These are phyloP conservation scores for Lolium multiflorum DNA, from an alignment of 176 grass and related monocot genomes.

Conservation along the genomic window DNA sequence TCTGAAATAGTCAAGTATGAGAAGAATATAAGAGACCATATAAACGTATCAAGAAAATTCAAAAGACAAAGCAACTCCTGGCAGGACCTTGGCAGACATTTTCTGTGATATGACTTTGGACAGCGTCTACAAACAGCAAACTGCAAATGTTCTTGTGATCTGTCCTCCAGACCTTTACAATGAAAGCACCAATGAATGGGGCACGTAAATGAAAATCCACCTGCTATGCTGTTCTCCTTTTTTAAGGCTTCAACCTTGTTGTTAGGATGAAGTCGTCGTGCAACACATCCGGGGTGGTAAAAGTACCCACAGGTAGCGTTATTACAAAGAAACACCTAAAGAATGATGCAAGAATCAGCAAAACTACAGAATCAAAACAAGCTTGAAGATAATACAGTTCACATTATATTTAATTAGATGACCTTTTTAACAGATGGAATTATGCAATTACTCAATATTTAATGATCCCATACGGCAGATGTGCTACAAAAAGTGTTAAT, in stretches of 20 bases:
- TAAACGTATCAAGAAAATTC: not conserved
- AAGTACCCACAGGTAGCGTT: constrained; percentile 97
- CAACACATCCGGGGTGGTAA: constrained; percentile 93
- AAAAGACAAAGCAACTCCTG: constrained; percentile 26
- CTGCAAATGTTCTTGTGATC: constrained; percentile 58
- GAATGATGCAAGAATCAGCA: constrained; percentile 37
- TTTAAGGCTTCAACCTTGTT: constrained; percentile 58
- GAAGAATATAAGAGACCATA: constrained; percentile 25
- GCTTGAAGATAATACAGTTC: constrained; percentile 16
- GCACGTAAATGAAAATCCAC: constrained; percentile 81
- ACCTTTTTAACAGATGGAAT: constrained; percentile 32
- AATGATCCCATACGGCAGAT: not conserved
- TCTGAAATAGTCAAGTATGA: constrained; percentile 44
- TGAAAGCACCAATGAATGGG: constrained; percentile 75
- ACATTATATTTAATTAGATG: constrained; percentile 21
- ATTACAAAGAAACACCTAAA: constrained; percentile 89
- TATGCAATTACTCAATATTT: not conserved
- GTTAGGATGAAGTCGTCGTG: constrained; percentile 53
- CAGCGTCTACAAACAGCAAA: constrained; percentile 96
- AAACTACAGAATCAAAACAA: constrained; percentile 15
- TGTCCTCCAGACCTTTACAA: constrained; percentile 81
- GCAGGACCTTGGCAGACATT: constrained; percentile 85
- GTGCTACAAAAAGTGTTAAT: not conserved
- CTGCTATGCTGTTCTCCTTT: constrained; percentile 61
- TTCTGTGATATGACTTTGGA: constrained; percentile 87